Evolutionary conservation across 805 yeast genomes (phyloP), one percentile per base, ranked within the genome.

Genomic region (Wickerhamomyces bovis): DNA sequence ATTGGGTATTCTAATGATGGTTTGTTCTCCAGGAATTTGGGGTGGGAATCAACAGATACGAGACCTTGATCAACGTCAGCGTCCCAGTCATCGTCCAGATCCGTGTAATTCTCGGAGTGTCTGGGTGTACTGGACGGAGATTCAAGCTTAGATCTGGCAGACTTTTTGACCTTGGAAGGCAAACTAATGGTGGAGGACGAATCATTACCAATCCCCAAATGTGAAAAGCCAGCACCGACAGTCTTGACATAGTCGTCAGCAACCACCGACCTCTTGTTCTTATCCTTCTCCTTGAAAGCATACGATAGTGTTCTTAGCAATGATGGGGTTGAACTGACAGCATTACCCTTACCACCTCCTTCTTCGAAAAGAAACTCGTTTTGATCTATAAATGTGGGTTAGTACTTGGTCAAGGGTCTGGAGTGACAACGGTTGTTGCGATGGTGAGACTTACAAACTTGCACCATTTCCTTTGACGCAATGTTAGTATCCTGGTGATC

Each of bases 1-100:
- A 46, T 39, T 13, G 69, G 64, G 41, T 60, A 60, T 38, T 58
- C 62, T 36, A 58, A 48, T 4, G 54, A 47, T 23, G 58, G 53
- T 35, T 61, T 45, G 54, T 45, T 36, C 61, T 59, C 52, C 51
- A 62, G 10, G 64, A 65, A 39, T 55, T 61, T 41, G 56, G 70
- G 65, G 50, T 62, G 50, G 54, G 66, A 48, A 55, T 47, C 48
- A 7, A 52, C 53, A 3, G 55, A 49, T 10, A 45, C 41, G 13
- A 59, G 39, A 6, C 58, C 64, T 49, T 68, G 71, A 41, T 76
- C 79, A 46, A 77, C 81, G 39, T 81, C 83, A 12, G 92, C 95
- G 63, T 89, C 92, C 97, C 97, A 89, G 64, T 89, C 97, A 55
- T 86, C 95, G 62, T 89, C 96, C 47, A 83, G 68, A 60, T 89